Evolutionary conservation across 2,329 filamentous ascomycete genomes (phyloP), one percentile per base, ranked within the genome.

Genomic region (Elsinoe australis): DNA sequence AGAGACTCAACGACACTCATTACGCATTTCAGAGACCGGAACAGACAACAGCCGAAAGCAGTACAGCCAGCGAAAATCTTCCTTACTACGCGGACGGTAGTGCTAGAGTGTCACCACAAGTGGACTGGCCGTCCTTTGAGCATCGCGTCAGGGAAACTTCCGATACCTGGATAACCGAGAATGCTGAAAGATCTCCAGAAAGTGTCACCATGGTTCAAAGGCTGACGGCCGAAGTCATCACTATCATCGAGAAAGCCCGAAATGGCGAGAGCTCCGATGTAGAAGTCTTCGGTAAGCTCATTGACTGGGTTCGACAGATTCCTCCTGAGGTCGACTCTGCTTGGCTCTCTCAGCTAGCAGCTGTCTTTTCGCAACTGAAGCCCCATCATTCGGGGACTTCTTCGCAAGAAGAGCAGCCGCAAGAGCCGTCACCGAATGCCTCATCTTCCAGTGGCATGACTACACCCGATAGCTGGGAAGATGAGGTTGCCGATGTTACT

Each of bases 221-320:
- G 7, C 22, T 48, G 6, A 48, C 45, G 7, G 34, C 28, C 14
- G 45, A 48, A 17, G 34, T 48, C 9, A 18, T 48, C 24, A 22
- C 32, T 3, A 48, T 48, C 34, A 28, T 48, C 9, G 10, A 36
- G 14, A 15, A 29, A n/a, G 32, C n/a, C n/a, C 31, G 33, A 17
- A 18, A 48, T 5, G 14, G n/a, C 4, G 15, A 29, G 12, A 28
- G 12, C 33, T 38, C 45, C 4, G 32, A 38, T 39, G 32, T 39
- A 5, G 31, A 48, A 34, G 19, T 29, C 7, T 48, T 48, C 24
- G 15, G 15, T 18, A 15, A 26, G 6, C 32, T 48, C 10, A 39
- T 48, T 22, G 45, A 48, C 10, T 48, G 45, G 45, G 45, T 48
- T 9, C 33, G 45, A 9, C 22, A 22, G 10, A 48, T 48, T 3